phyloP scores from a whole-genome alignment of 2,329 filamentous ascomycete species.

The Microdochium paspali region DNA sequence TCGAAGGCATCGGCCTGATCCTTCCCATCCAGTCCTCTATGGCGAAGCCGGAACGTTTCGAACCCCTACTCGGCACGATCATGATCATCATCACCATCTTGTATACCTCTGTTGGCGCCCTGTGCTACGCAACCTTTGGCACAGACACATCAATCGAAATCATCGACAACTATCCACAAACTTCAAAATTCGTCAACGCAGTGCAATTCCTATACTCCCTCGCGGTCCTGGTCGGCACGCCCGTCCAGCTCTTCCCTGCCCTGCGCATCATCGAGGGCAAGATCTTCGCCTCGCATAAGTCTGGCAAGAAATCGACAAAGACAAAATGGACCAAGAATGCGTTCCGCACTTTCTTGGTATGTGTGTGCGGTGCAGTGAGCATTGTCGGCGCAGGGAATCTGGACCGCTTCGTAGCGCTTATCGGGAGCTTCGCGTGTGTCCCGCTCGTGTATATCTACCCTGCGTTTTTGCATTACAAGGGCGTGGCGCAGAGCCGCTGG shows the following conservation, averaged over 20 bases:
- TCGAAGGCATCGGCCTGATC: constrained; percentile 70
- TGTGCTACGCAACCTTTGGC: constrained; percentile 69
- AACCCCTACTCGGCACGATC: constrained; percentile 53
- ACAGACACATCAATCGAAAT: constrained; percentile 60
- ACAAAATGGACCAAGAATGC: constrained; percentile 74
- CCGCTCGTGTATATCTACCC: constrained; percentile 73
- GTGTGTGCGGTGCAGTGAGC: constrained; percentile 50
- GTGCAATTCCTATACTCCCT: constrained; percentile 68
- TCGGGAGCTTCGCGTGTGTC: constrained; percentile 65
- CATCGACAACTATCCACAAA: constrained; percentile 67
- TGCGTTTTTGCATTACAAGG: constrained; percentile 59
- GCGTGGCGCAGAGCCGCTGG: constrained; percentile 46
- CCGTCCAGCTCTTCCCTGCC: constrained; percentile 67
- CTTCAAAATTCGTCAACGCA: constrained; percentile 62
- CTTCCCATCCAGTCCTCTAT: constrained; percentile 69
- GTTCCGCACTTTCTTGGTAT: constrained; percentile 47
- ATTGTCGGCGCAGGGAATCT: constrained; percentile 58
- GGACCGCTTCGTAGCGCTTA: constrained; percentile 66
- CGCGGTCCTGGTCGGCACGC: constrained; percentile 63
- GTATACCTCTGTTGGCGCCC: constrained; percentile 62
- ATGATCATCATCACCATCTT: constrained; percentile 67
- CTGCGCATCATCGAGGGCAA: constrained; percentile 61
- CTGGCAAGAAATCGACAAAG: constrained; percentile 52
- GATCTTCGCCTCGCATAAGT: constrained; percentile 52
- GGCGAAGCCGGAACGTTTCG: constrained; percentile 60